Percentiles rank a stretch among this genome's conserved stretches.
Conservation (phyloP, 2,329 filamentous ascomycete genomes). For the Trichoderma sp. region DNA sequence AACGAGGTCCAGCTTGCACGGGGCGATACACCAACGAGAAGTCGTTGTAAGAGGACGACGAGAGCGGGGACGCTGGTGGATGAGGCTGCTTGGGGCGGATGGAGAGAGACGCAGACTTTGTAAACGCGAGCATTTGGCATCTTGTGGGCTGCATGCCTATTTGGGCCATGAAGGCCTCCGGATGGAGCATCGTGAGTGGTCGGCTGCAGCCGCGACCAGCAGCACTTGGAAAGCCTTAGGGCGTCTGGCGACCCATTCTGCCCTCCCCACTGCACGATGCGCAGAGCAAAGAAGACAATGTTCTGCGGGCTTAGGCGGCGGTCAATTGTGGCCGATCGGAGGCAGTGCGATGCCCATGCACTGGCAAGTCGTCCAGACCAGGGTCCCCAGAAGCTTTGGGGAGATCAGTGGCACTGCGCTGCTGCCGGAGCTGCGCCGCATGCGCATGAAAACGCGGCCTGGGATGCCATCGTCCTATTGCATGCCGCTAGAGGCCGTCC, state of each 20-base stretch:
- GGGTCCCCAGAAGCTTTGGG: slow-evolving; percentile 22
- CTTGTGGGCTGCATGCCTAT: slow-evolving; percentile 30
- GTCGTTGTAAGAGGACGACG: neutral
- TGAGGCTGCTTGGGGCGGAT: slow-evolving; percentile 13
- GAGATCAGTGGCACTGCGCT: slow-evolving; percentile 25
- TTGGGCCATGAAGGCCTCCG: slow-evolving; percentile 34
- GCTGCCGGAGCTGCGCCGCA: slow-evolving; percentile 45
- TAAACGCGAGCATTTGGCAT: slow-evolving; percentile 19
- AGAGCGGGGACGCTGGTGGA: slow-evolving; percentile 15
- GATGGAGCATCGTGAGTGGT: slow-evolving; percentile 36
- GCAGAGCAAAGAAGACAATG: neutral
- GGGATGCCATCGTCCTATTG: slow-evolving; percentile 30
- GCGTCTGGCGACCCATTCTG: slow-evolving; percentile 32
- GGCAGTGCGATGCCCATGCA: slow-evolving; percentile 23
- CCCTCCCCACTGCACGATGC: slow-evolving; percentile 19
- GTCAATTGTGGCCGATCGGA: slow-evolving; percentile 26
- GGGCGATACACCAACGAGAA: slow-evolving; percentile 10
- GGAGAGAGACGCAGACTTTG: slow-evolving; percentile 12
- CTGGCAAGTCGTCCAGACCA: slow-evolving; percentile 2
- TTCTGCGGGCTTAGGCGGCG: slow-evolving; percentile 15
- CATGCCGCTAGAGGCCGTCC: slow-evolving; percentile 29
- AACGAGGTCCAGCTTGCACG: slow-evolving; percentile 18
- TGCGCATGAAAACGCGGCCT: slow-evolving; percentile 37
- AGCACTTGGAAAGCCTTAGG: slow-evolving; percentile 32
- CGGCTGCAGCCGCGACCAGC: slow-evolving; percentile 30